Conservation (phyloP, 1,139 yeast species). For the Hansenula lynferdii region DNA sequence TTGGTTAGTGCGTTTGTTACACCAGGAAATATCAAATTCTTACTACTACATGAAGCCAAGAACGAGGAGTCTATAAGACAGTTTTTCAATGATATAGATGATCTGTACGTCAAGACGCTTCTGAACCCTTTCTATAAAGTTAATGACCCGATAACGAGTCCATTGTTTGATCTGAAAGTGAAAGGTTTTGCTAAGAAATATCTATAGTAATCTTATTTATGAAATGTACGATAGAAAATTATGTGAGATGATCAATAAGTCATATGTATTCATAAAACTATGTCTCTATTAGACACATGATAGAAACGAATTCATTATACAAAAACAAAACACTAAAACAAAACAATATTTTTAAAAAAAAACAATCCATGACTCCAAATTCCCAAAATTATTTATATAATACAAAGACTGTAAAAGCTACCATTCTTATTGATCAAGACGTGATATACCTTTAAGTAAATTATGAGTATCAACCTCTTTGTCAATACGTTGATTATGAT, state of each 20-base stretch:
- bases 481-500: constrained; percentile 2
- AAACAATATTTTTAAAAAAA: background rate
- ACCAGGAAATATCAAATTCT: constrained; percentile 79
- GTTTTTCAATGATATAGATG: constrained; percentile 82
- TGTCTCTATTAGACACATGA: too few relatives aligned
- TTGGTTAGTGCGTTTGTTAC: constrained; percentile 79
- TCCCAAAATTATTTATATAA: too few relatives aligned
- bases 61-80: constrained; percentile 79
- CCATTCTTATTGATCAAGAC: constrained; percentile 13
- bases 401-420: too few relatives aligned
- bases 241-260: background rate
- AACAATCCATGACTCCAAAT: background rate
- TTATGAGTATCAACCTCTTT: constrained; percentile 24
- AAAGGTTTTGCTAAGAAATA: constrained; percentile 73
- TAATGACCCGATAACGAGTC: constrained; percentile 69
- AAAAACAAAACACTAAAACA: background rate
- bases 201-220: constrained; percentile 26
- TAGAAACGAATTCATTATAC: background rate
- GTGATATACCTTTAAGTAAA: constrained; percentile 25
- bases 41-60: constrained; percentile 64
- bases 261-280: background rate
- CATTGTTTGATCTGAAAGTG: constrained; percentile 73
- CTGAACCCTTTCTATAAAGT: constrained; percentile 83
- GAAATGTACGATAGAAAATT: background rate
- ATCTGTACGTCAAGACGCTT: constrained; percentile 77